Base-by-base conservation (phyloP, 805 yeast genomes). In the Zygosaccharomyces pseudorouxii region DNA sequence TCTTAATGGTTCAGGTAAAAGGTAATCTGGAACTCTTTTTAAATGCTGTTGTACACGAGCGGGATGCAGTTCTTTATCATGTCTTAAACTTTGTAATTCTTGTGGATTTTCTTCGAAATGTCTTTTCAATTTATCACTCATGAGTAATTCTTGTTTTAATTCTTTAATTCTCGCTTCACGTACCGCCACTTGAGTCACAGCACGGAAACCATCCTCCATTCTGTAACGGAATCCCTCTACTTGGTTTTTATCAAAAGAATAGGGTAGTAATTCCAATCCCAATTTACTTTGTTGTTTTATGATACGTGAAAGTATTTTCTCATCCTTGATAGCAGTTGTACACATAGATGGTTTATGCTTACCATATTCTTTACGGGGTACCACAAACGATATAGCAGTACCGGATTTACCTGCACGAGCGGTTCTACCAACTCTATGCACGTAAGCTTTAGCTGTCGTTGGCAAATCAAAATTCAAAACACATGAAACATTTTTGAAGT, bases 61-160 rank as follows among this genome's bases (percentile, higher is more conserved):
- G 8, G 92, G 82, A 62, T 90, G 95, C 49, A 88, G 66, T 55
- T 86, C 96, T 60, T 84, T 86, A 65, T 93, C 99, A 63, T 93
- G 99, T 64, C 97, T 84, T 64, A 93, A 78, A 46, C 86, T 81
- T 18, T 81, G 81, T 59, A 93, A 76, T 69, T 93, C 99, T 63
- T 88, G 95, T 6, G 99, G 99, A 64, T 93, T 93, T 63, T 93
- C 98, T 67, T 92, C 97, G 65, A 93, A 93, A 70, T 89, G 96
- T 63, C 97, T 79, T 69, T 89, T 89, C 64, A 93, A 77, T 64
- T 88, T 89, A 49, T 89, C 97, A 57, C 95, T 86, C 38, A 92
- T 80, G 53, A 93, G 72, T 65, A 93, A 74, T 68, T 93, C 98
- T 56, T 82, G 79, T 66, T 86, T 86, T 66, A 92, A 76, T 64